Conservation (phyloP, 352 stramenopile genomes). For the Pythium guiyangense region DNA sequence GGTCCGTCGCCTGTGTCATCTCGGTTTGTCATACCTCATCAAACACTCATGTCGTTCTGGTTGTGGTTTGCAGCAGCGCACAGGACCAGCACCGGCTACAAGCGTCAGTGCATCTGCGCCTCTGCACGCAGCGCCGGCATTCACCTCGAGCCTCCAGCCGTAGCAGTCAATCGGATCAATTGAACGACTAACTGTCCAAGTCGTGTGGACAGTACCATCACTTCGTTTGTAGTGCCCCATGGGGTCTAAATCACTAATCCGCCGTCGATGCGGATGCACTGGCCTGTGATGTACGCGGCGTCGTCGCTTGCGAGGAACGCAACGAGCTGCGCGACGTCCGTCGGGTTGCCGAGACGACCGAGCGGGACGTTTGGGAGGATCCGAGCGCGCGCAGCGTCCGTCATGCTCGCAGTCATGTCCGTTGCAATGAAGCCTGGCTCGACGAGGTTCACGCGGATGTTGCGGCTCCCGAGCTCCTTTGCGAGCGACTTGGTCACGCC, state of each 20-base stretch:
- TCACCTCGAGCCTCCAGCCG: slow-evolving; percentile 15
- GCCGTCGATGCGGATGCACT: slow-evolving; percentile 78
- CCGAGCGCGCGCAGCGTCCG: slow-evolving; percentile 35
- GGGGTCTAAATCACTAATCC: slow-evolving; percentile 58
- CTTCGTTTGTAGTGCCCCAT: neutral
- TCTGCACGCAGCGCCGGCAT: neutral
- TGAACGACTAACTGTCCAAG: neutral
- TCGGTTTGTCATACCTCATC: neutral
- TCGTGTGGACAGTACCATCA: neutral
- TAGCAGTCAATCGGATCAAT: neutral
- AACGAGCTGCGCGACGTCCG: slow-evolving; percentile 79
- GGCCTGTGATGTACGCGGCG: slow-evolving; percentile 81
- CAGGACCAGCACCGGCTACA: slow-evolving; percentile 1
- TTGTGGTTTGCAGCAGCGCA: neutral
- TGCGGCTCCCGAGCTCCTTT: slow-evolving; percentile 78
- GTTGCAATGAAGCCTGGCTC: slow-evolving; percentile 84
- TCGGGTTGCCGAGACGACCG: slow-evolving; percentile 46
- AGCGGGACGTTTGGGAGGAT: slow-evolving; percentile 54
- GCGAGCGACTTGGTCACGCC: slow-evolving; percentile 77
- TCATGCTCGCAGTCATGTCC: slow-evolving; percentile 73
- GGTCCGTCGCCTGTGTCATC: slow-evolving; percentile 10
- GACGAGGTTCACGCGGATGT: slow-evolving; percentile 87
- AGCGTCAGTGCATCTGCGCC: neutral
- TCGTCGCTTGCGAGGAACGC: slow-evolving; percentile 75
- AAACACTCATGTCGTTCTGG: neutral